Conservation (phyloP, 768 basidiomycete species). For the Arthromyces matolae region DNA sequence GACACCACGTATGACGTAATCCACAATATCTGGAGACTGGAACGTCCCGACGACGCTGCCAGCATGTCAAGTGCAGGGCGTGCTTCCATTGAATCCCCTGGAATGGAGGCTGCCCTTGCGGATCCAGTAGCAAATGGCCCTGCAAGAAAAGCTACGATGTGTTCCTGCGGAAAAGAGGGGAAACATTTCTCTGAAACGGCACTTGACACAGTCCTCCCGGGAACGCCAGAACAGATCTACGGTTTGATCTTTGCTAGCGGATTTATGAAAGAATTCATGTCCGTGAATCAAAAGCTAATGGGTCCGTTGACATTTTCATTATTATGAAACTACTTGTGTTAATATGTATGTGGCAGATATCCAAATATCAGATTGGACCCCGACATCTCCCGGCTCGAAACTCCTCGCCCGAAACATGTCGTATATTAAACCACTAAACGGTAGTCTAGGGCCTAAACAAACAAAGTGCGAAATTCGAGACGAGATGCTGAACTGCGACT, state of each 20-base stretch:
- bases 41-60: conserved; percentile 62
- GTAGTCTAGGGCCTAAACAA: conserved; percentile 86
- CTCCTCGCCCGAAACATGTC: conserved; percentile 87
- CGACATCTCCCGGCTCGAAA: conserved; percentile 54
- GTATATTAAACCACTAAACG: conserved; percentile 92
- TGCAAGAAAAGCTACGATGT: conserved; percentile 58
- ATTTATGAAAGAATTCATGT: conserved; percentile 93
- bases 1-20: conserved; percentile 97
- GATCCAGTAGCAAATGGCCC: conserved; percentile 17
- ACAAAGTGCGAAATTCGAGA: conserved; percentile 95
- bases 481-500: conserved; percentile 75
- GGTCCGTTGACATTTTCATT: too few relatives aligned
- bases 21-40: conserved; percentile 91
- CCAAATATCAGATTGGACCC: conserved; percentile 94
- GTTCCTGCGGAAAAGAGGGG: conserved; percentile 68
- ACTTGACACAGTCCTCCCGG: conserved; percentile 77
- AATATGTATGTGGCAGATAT: conserved; percentile 55
- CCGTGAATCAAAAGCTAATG: conserved; percentile 78
- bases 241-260: conserved; percentile 95
- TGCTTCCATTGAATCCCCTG: conserved; percentile 30
- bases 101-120: conserved; percentile 16
- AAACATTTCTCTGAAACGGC: conserved; percentile 71
- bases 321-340: too few relatives aligned
- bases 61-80: conserved; percentile 34
- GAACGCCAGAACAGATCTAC: conserved; percentile 92